A percentile compares a stretch with the other conserved stretches of the same genome.
Evolutionary conservation across 495 filamentous ascomycete species (phyloP).

Genomic region (Neurospora africana): DNA sequence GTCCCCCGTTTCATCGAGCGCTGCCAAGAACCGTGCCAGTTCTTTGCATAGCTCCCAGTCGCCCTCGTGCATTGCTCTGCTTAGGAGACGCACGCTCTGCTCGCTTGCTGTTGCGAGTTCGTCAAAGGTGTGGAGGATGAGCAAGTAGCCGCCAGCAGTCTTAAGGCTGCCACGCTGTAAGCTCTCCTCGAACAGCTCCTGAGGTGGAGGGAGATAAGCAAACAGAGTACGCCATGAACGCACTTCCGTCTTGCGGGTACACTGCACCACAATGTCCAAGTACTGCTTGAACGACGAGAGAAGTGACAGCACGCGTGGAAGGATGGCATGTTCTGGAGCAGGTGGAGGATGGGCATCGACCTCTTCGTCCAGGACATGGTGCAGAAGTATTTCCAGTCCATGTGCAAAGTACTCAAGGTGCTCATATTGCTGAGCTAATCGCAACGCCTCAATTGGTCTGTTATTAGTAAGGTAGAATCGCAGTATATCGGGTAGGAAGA

Average conservation of each 20-base stretch:
- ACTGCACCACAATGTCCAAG: constrained; percentile 92
- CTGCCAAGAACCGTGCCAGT: constrained; percentile 82
- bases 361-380: constrained; percentile 89
- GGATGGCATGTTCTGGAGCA: constrained; percentile 57
- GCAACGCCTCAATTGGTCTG: constrained; percentile 62
- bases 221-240: constrained; percentile 93
- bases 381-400: constrained; percentile 82
- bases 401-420: constrained; percentile 85
- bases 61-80: constrained; percentile 66
- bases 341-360: constrained; percentile 59
- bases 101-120: constrained; percentile 69
- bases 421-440: constrained; percentile 71
- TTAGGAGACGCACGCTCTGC: constrained; percentile 71
- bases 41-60: constrained; percentile 98
- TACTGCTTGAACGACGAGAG: constrained; percentile 83
- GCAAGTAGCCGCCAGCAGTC: constrained; percentile 89
- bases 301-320: constrained; percentile 81
- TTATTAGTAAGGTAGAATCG: constrained; percentile 62
- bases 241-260: constrained; percentile 93
- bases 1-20: constrained; percentile 76
- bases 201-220: constrained; percentile 75
- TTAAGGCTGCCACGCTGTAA: constrained; percentile 76
- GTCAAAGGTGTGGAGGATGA: constrained; percentile 92
- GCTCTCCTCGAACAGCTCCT: constrained; percentile 85
- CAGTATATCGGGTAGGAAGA: constrained; percentile 83